Evolutionary conservation across 768 basidiomycete species (phyloP), one percentile per base, ranked within the genome.

Genomic region (Antrodiella citrinella): DNA sequence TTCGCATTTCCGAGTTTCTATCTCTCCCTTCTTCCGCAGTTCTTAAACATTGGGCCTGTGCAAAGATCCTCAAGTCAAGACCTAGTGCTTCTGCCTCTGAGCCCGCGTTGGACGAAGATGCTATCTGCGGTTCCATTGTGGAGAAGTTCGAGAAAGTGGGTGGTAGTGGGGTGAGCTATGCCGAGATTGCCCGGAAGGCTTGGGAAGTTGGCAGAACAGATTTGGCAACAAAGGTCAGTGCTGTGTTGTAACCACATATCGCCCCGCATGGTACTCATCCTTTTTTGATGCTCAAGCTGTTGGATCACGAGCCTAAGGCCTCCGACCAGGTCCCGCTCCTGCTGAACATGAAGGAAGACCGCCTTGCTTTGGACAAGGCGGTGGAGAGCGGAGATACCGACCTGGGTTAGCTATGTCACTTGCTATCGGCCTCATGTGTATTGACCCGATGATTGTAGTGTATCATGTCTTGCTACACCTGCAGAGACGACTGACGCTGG

Each of bases 301-400:
- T 99, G n/a, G 92, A 98, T 57, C 78, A 92, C 60, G 96, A 98
- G 66, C 72, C 82, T 1, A 77, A 81, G 59, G 87, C 90, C 2
- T 91, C 86, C 2, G 88, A 96, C 65, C 92, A 96, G 61, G 95
- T 98, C 1, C 93, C 93, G 0, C 71, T 98, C n/a, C 67, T 98
- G 45, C 69, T 98, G 9, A 78, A 75, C 47, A 99, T 99, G 96
- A 91, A 94, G 59, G 91, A 97, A 66, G 94, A 97, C 58, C 80
- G 80, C 43, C 65, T 92, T 4, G 96, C 94, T 2, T 69, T 98
- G 21, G 67, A 77, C 48, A 97, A 95, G 64, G 92, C 95, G 3
- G 85, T 94, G 15, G 87, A 92, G 54, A 95, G 92, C 57, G 95
- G 94, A 0, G 93, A 98, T 62, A 91, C 92, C 0, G 93, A 99